Conservation (phyloP, 1,284 basidiomycete species). For the Marasmius fiardii region DNA sequence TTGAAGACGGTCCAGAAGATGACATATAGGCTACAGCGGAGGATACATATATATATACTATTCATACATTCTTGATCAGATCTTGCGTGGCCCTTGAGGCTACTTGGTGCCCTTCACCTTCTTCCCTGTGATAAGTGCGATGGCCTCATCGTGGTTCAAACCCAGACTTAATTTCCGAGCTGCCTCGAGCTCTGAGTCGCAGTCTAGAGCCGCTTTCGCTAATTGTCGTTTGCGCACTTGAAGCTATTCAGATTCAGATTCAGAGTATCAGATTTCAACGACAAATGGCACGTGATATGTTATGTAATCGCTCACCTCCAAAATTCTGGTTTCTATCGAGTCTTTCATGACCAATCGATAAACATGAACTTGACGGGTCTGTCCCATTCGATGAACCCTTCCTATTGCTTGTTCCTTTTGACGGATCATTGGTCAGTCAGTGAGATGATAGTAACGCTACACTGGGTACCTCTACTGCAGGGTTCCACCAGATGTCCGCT, state of each 20-base stretch:
- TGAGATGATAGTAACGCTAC: slow-evolving; percentile 2
- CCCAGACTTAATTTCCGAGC: neutral
- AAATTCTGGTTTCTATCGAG: slow-evolving; percentile 56
- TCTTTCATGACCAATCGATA: slow-evolving; percentile 54
- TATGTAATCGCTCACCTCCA: slow-evolving; percentile 19
- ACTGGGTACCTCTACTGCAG: slow-evolving; percentile 34
- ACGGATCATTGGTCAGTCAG: neutral
- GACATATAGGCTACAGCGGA: slow-evolving; percentile 46
- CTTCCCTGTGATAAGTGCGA: slow-evolving; percentile 19
- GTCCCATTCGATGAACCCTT: slow-evolving; percentile 58
- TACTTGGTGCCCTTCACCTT: neutral
- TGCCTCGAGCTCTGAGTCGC: neutral
- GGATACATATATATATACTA: neutral
- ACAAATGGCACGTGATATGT: neutral
- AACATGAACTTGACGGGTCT: slow-evolving; percentile 51
- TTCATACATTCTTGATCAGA: neutral
- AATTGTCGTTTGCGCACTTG: slow-evolving; percentile 7
- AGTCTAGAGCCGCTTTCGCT: slow-evolving; percentile 9
- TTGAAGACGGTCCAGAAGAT: slow-evolving; percentile 81
- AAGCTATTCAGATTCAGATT: neutral
- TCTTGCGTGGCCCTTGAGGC: no score
- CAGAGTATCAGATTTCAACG: no score
- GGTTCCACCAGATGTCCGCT: slow-evolving; percentile 61
- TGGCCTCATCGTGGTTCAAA: slow-evolving; percentile 19
- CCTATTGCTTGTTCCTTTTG: slow-evolving; percentile 54